Conservation (phyloP, 441 rosid genomes). For the Rhodomyrtus psidioides region DNA sequence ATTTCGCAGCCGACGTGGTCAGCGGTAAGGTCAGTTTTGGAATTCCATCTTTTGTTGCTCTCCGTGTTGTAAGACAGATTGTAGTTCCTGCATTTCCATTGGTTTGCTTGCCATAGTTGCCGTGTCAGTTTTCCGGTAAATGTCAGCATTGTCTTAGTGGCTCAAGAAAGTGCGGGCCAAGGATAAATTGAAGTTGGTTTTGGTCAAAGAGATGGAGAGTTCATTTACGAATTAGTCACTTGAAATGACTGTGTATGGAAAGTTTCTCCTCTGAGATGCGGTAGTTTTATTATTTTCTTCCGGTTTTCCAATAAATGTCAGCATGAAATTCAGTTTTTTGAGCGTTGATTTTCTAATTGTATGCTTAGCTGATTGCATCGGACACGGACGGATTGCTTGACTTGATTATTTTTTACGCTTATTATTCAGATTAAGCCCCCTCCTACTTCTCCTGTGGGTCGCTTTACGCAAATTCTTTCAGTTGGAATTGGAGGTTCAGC, state of each 20-base stretch:
- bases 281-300: neutral
- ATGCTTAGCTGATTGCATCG: neutral
- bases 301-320: neutral
- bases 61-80: neutral
- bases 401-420: neutral
- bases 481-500: conserved; percentile 98
- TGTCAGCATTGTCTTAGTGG: neutral
- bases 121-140: neutral
- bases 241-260: neutral
- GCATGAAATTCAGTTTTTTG: neutral
- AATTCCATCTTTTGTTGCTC: neutral
- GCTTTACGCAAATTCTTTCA: conserved; percentile 79
- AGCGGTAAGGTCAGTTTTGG: conserved; percentile 70
- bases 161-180: neutral
- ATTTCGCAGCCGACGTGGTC: conserved; percentile 65
- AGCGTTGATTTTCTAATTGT: neutral
- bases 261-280: neutral
- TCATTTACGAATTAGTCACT: neutral
- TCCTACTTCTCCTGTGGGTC: conserved; percentile 46
- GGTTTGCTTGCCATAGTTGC: neutral
- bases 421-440: conserved; percentile 77
- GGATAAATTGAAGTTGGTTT: neutral
- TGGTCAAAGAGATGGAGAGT: neutral
- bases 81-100: neutral
- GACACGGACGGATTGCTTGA: neutral